A percentile compares a stretch with the other conserved stretches of the same genome.
Conservation (phyloP, 2,329 filamentous ascomycete species). For the Coniochaeta ligniaria region DNA sequence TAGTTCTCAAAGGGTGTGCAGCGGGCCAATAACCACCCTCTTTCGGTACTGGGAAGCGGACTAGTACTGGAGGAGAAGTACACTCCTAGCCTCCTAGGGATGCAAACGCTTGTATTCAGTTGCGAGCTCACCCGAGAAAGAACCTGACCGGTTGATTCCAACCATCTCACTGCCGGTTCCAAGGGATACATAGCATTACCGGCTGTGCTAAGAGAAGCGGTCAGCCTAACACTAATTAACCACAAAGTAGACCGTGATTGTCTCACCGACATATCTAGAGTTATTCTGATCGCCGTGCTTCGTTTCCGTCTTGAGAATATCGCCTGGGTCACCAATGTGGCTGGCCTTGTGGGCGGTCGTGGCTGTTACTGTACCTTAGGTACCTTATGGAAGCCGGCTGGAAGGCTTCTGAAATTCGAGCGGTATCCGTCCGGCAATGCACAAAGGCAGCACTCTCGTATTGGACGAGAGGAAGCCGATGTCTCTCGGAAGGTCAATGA, state of each 20-base stretch:
- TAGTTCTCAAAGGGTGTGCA: too few species aligned
- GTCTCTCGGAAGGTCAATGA: not conserved
- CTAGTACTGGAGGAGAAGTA: too few species aligned
- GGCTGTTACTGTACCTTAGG: too few species aligned
- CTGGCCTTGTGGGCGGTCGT: not conserved
- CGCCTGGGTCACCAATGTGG: not conserved
- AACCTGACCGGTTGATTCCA: too few species aligned
- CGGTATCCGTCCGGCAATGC: not conserved
- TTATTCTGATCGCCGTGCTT: not conserved
- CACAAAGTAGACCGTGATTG: too few species aligned
- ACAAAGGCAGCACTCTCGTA: not conserved
- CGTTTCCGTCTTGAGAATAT: not conserved
- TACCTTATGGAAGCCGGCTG: not conserved
- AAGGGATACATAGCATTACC: not conserved
- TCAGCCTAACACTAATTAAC: too few species aligned
- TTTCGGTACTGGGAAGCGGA: too few species aligned
- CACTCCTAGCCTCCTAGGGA: not conserved
- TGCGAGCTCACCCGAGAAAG: too few species aligned
- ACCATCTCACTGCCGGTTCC: not conserved
- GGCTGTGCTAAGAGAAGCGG: not conserved
- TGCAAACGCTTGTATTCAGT: not conserved
- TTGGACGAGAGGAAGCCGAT: not conserved
- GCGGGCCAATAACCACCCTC: too few species aligned
- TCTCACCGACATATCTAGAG: too few species aligned
- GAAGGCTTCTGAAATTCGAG: not conserved